Conservation (phyloP, 441 rosid species). For the Aquilaria agallochum region DNA sequence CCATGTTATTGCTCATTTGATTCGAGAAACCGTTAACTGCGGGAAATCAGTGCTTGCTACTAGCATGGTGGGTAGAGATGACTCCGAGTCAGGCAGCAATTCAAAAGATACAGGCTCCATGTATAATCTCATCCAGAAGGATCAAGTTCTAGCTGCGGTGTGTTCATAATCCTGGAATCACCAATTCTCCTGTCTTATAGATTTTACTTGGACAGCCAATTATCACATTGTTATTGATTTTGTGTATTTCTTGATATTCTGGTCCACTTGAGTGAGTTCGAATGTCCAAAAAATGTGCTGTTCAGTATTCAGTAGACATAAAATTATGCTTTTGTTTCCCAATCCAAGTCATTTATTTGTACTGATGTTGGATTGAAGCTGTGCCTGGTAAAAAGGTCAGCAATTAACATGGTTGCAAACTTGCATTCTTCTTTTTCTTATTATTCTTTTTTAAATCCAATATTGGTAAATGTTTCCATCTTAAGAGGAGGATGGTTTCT, state of each 20-base stretch:
- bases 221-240: no score
- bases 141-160: slow-evolving; percentile 83
- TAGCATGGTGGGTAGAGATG: slow-evolving; percentile 77
- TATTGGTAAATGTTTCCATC: no score
- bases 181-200: slow-evolving; percentile 1
- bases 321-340: no score
- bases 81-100: slow-evolving; percentile 59
- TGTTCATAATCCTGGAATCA: slow-evolving; percentile 21
- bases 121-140: slow-evolving; percentile 87
- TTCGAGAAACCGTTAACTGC: slow-evolving; percentile 84
- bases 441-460: no score
- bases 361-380: no score
- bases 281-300: slow-evolving; percentile 9
- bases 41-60: slow-evolving; percentile 90
- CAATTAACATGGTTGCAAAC: no score
- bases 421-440: no score
- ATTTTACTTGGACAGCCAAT: not conserved
- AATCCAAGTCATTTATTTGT: no score
- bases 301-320: no score
- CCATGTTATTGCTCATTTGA: slow-evolving; percentile 90
- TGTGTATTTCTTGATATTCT: slow-evolving; percentile 1
- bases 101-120: slow-evolving; percentile 68
- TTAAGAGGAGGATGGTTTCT: no score
- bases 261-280: slow-evolving; percentile 1
- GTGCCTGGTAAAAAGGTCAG: no score